Percentiles rank a stretch among this genome's conserved stretches.
These are phyloP conservation scores for Aspergillus wentii DNA, from an alignment of 495 filamentous ascomycete genomes.

Conservation along the genomic window DNA sequence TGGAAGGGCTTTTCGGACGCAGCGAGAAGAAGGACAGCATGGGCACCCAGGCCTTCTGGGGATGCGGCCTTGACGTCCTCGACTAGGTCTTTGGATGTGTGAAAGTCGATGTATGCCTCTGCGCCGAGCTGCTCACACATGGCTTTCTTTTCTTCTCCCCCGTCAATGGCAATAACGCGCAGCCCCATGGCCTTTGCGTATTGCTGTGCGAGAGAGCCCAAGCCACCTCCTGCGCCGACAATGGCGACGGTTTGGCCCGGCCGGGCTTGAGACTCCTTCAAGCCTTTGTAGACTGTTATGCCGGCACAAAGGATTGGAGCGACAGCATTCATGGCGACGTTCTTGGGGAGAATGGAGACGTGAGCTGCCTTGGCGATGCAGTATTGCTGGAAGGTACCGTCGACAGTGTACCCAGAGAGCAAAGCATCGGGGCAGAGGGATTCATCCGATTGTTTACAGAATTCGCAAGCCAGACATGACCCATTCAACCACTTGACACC, in stretches of 20 bases:
- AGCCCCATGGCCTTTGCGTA: conserved; percentile 90
- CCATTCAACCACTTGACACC: conserved; percentile 93
- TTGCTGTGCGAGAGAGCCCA: conserved; percentile 78
- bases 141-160: conserved; percentile 68
- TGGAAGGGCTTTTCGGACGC: conserved; percentile 89
- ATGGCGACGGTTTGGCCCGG: conserved; percentile 80
- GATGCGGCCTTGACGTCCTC: conserved; percentile 75
- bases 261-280: conserved; percentile 73
- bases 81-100: conserved; percentile 66
- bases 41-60: conserved; percentile 73
- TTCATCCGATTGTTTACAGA: conserved; percentile 73
- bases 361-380: conserved; percentile 79
- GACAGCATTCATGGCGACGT: conserved; percentile 67
- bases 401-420: conserved; percentile 86
- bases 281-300: conserved; percentile 88
- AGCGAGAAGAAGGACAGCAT: conserved; percentile 82
- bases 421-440: conserved; percentile 67
- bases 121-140: conserved; percentile 67
- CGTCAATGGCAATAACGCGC: conserved; percentile 71
- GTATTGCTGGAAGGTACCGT: conserved; percentile 93
- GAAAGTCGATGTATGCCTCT: conserved; percentile 71
- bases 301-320: conserved; percentile 83
- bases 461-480: conserved; percentile 70
- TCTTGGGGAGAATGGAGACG: conserved; percentile 73
- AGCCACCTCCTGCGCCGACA: conserved; percentile 83